Percentiles rank a stretch among this genome's conserved stretches.
Conservation (phyloP, 306 rosid genomes). For the Macrotyloma uniflorum region DNA sequence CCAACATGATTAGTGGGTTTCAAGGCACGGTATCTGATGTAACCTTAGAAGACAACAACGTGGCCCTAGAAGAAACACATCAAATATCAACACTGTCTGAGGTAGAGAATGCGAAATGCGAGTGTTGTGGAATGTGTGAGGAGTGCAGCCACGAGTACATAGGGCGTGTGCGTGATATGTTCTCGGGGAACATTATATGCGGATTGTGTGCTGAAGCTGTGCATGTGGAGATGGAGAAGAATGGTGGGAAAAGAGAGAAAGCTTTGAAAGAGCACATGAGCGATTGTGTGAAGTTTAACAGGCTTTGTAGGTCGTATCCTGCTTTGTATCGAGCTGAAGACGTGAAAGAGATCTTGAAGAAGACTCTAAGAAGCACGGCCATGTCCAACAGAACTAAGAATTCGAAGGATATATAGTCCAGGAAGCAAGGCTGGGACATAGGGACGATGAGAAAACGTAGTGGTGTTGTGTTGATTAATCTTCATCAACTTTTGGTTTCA, state of each 20-base stretch:
- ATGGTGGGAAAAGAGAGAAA: slow-evolving; percentile 50
- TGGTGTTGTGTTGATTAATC: not conserved
- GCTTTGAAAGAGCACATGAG: slow-evolving; percentile 55
- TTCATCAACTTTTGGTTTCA: not conserved
- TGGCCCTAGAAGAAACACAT: not conserved
- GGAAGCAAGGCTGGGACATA: not conserved
- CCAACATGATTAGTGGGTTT: not conserved
- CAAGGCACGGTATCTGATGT: slow-evolving; percentile 56
- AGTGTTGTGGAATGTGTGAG: slow-evolving; percentile 71
- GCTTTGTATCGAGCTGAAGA: slow-evolving; percentile 59
- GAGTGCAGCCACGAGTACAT: slow-evolving; percentile 64
- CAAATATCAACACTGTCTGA: not conserved
- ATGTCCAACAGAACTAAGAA: not conserved
- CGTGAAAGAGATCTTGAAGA: slow-evolving; percentile 59
- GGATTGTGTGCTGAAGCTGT: slow-evolving; percentile 68
- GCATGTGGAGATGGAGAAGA: slow-evolving; percentile 59
- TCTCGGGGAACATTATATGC: slow-evolving; percentile 55
- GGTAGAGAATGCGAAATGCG: slow-evolving; percentile 56
- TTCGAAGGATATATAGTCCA: not conserved
- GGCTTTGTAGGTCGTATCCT: slow-evolving; percentile 54
- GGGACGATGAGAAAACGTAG: not conserved
- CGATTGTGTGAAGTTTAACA: slow-evolving; percentile 60
- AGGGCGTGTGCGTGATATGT: slow-evolving; percentile 38
- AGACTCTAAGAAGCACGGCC: slow-evolving; percentile 18
- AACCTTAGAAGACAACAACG: slow-evolving; percentile 23